Evolutionary conservation across 2,329 filamentous ascomycete genomes (phyloP).

Genomic region (Erysiphe pulchra): DNA sequence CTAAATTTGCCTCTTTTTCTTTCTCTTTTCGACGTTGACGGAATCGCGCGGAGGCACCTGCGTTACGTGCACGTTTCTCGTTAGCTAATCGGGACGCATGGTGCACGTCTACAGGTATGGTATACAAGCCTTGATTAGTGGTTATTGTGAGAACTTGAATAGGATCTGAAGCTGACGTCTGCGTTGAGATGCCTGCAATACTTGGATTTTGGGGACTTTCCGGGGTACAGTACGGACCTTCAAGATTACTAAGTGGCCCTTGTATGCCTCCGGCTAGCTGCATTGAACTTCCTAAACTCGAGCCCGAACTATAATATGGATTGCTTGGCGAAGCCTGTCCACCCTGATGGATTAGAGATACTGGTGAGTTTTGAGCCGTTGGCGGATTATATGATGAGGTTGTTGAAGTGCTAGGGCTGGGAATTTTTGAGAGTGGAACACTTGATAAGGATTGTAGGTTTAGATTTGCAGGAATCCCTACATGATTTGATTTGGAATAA

Average conservation of each 20-base stretch:
- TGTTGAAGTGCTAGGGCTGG: conserved; percentile 22
- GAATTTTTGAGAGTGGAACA: conserved; percentile 15
- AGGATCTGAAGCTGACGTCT: conserved; percentile 12
- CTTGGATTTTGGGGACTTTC: conserved; percentile 11
- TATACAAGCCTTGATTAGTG: conserved; percentile 26
- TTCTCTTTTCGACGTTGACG: conserved; percentile 60
- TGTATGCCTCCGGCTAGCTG: conserved; percentile 12
- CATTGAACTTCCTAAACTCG: conserved; percentile 8
- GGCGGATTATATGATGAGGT: conserved; percentile 18
- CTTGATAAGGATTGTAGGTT: conserved; percentile 10
- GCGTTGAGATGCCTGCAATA: conserved; percentile 10
- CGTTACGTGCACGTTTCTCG: conserved; percentile 66
- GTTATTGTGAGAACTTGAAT: conserved; percentile 14
- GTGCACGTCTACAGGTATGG: conserved; percentile 52
- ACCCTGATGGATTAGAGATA: conserved; percentile 9
- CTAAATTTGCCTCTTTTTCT: conserved; percentile 44
- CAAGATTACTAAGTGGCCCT: conserved; percentile 9
- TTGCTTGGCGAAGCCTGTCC: conserved; percentile 6
- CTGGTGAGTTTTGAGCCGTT: conserved; percentile 16
- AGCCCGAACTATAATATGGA: conserved; percentile 11
- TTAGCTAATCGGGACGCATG: conserved; percentile 62
- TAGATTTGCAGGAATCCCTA: conserved; percentile 16
- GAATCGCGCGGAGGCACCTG: conserved; percentile 63
- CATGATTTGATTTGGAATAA: conserved; percentile 3
- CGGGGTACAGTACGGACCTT: conserved; percentile 14